Conservation (phyloP, 768 basidiomycete genomes). For the Coprinellus aureogranulatus region DNA sequence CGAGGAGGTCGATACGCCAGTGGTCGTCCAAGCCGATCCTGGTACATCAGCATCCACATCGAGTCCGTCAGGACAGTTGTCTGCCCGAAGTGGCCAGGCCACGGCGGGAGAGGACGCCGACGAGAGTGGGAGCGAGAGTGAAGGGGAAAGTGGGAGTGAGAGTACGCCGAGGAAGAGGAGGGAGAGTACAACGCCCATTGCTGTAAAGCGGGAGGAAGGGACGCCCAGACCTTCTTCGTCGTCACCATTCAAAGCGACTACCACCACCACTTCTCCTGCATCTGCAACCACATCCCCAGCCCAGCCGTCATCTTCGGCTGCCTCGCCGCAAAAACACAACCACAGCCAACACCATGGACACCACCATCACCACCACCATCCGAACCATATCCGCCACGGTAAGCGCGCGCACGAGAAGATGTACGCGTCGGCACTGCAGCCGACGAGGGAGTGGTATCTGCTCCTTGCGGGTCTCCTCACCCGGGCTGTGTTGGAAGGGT, state of each 20-base stretch:
- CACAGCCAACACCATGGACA: not conserved
- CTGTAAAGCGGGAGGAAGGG: not conserved
- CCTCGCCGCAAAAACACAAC: not conserved
- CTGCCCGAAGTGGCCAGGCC: too few relatives aligned
- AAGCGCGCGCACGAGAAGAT: conserved; percentile 21
- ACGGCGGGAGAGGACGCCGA: conserved; percentile 11
- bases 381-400: not conserved
- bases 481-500: conserved; percentile 82
- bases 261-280: not conserved
- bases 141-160: conserved; percentile 24
- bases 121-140: conserved; percentile 16
- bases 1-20: not conserved
- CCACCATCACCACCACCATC: not conserved
- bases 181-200: not conserved
- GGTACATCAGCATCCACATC: too few relatives aligned
- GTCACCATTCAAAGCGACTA: not conserved
- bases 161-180: not conserved
- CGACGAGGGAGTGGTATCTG: conserved; percentile 80
- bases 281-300: conserved; percentile 1
- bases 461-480: conserved; percentile 74
- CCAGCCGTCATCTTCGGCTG: not conserved
- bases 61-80: too few relatives aligned
- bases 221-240: not conserved
- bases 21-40: not conserved
- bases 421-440: conserved; percentile 53